phyloP scores from a whole-genome alignment of 2,329 filamentous ascomycete genomes.

The Curvularia eragrostidis region DNA sequence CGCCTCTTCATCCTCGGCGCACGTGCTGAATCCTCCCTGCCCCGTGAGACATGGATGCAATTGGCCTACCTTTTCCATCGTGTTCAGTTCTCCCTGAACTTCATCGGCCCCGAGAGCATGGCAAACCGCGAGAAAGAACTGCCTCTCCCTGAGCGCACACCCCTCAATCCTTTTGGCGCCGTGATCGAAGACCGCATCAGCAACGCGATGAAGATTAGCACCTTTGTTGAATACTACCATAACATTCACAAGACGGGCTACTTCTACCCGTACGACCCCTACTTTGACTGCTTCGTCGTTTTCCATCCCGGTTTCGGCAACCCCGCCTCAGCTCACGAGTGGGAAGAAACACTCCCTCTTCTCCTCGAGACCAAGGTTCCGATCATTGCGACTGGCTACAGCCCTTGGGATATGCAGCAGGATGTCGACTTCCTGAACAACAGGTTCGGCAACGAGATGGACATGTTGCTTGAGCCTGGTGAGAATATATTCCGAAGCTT shows the following conservation, averaged over 20 bases:
- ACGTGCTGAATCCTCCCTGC: slow-evolving; percentile 95
- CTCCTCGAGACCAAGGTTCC: slow-evolving; percentile 95
- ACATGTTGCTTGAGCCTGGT: slow-evolving; percentile 87
- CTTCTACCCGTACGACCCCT: slow-evolving; percentile 95
- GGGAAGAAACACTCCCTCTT: slow-evolving; percentile 87
- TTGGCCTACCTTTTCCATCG: slow-evolving; percentile 94
- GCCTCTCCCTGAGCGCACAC: slow-evolving; percentile 83
- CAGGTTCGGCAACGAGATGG: slow-evolving; percentile 87
- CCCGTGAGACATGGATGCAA: slow-evolving; percentile 92
- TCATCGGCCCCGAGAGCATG: slow-evolving; percentile 97
- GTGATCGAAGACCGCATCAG: slow-evolving; percentile 90
- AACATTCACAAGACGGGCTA: slow-evolving; percentile 89
- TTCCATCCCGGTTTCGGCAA: slow-evolving; percentile 98
- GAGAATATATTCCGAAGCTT: slow-evolving; percentile 94
- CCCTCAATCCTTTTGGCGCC: slow-evolving; percentile 90
- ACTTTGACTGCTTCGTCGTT: slow-evolving; percentile 96
- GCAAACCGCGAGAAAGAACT: slow-evolving; percentile 91
- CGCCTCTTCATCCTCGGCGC: slow-evolving; percentile 93
- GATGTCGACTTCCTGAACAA: slow-evolving; percentile 90
- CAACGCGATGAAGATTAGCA: slow-evolving; percentile 92
- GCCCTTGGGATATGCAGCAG: slow-evolving; percentile 90
- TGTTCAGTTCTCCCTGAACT: slow-evolving; percentile 86
- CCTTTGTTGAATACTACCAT: slow-evolving; percentile 98
- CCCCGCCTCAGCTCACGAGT: slow-evolving; percentile 90
- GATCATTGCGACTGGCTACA: slow-evolving; percentile 94